Percentiles rank a stretch among this genome's conserved stretches.
Conservation (phyloP, 495 filamentous ascomycete genomes). For the Staphylotrichum tortipilum region DNA sequence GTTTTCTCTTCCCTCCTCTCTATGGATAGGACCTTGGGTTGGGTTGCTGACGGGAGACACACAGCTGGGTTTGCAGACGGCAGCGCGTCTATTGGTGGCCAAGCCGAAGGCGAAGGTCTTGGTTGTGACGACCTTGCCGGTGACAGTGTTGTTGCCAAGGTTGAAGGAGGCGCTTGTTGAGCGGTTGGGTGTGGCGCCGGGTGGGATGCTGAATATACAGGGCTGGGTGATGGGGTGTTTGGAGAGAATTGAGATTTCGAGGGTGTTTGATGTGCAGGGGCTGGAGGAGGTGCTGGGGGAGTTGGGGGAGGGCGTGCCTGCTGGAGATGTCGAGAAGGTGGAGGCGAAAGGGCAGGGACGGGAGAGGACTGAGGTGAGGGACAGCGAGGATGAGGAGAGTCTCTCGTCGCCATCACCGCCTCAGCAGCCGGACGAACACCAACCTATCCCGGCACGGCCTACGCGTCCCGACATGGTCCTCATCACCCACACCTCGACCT, state of each 20-base stretch:
- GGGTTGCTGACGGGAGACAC: neutral
- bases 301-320: constrained; percentile 16
- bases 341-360: neutral
- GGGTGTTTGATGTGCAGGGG: constrained; percentile 53
- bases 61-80: constrained; percentile 34
- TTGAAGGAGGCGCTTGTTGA: constrained; percentile 27
- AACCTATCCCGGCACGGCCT: too few species aligned
- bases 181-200: constrained; percentile 13
- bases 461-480: constrained; percentile 37
- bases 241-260: constrained; percentile 44
- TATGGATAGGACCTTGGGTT: neutral
- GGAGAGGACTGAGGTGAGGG: constrained; percentile 12
- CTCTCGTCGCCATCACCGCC: too few species aligned
- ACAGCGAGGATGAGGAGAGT: constrained; percentile 29
- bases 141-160: constrained; percentile 23
- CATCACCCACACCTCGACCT: constrained; percentile 32
- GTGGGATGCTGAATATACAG: constrained; percentile 7
- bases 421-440: too few species aligned
- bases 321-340: neutral
- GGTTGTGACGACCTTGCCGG: constrained; percentile 32
- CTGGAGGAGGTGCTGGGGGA: constrained; percentile 47
- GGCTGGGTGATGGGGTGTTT: constrained; percentile 29
- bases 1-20: constrained; percentile 3
- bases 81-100: constrained; percentile 20
- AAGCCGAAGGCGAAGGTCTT: constrained; percentile 8